Base-by-base conservation (phyloP, 176 grass and related monocot genomes). In the Paspalum vaginatum region DNA sequence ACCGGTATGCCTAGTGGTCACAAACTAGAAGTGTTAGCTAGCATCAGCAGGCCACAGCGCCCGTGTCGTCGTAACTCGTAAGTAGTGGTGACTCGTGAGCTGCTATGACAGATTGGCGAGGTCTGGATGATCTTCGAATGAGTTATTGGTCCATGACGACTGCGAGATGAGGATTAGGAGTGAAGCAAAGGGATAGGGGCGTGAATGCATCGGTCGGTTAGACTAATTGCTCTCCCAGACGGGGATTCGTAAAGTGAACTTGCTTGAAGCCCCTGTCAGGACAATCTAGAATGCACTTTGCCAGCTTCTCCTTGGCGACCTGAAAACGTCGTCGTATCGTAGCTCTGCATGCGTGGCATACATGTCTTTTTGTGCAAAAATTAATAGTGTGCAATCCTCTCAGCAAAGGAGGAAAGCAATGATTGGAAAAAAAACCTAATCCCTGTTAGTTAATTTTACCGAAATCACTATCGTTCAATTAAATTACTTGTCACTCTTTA, bases 261-360 rank as follows among this genome's bases (percentile, higher is more conserved):
- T n/a, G n/a, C n/a, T n/a, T 9, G 60, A 50, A 39, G 76, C 21
- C 44, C 44, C 46, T 47, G 71, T 49, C 56, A 77, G 58, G 40
- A 56, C 39, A 17, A 73, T 89, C 82, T 21, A 81, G 77, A 85
- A 40, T 85, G 70, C 76, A 85, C 81, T 70, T 75, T 80, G 38
- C 22, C 7, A 80, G 45, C 61, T 5, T 12, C 6, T 47, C 51
- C 68, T 84, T 73, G 74, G 80, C 15, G 16, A 60, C 44, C 16
- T 44, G 80, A 73, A 47, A 72, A 68, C 52, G 12, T 32, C 56
- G 56, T 20, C 22, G 0, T 39, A 67, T 20, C 22, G 0, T 39
- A 67, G 43, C 68, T 53, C 32, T 32, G 32, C 32, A 32, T 32
- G 42, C 80, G 42, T 68, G 68, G 42, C 53, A 53, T 45, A 22